These are phyloP conservation scores for Umbelopsis vinacea DNA, from an alignment of 192 early-diverging fungal species.

Conservation along the genomic window DNA sequence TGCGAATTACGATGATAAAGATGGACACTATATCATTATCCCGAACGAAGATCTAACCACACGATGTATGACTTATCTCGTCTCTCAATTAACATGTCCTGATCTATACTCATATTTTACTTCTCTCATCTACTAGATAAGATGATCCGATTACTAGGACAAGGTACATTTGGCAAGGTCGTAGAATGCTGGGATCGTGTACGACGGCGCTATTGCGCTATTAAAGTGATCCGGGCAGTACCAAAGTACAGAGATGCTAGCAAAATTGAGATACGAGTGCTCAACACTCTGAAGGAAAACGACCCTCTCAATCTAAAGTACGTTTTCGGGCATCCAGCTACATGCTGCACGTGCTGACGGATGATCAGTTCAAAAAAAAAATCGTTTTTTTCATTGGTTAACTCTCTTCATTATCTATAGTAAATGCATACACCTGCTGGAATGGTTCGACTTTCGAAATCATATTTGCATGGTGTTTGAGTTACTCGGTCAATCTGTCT, in stretches of 20 bases:
- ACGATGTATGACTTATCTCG: slow-evolving; percentile 62
- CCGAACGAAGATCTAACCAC: slow-evolving; percentile 72
- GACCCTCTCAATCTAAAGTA: slow-evolving; percentile 86
- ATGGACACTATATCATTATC: slow-evolving; percentile 91
- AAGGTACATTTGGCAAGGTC: slow-evolving; percentile 98
- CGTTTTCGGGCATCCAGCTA: slow-evolving; percentile 12
- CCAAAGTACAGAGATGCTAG: slow-evolving; percentile 96
- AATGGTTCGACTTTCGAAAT: slow-evolving; percentile 86
- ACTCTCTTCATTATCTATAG: slow-evolving; percentile 40
- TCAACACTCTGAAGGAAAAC: slow-evolving; percentile 74
- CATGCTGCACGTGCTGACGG: background rate
- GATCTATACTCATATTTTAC: background rate
- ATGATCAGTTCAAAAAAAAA: background rate
- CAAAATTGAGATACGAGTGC: slow-evolving; percentile 85
- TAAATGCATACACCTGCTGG: slow-evolving; percentile 87
- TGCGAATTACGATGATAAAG: slow-evolving; percentile 77
- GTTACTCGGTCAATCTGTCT: slow-evolving; percentile 82
- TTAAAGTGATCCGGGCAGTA: slow-evolving; percentile 93
- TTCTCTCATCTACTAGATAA: slow-evolving; percentile 54
- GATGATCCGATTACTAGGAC: slow-evolving; percentile 86
- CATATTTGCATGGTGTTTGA: slow-evolving; percentile 99
- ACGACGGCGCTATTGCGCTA: slow-evolving; percentile 64
- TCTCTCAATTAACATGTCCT: background rate
- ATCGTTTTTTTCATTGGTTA: background rate
- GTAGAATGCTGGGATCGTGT: slow-evolving; percentile 83